Conservation (phyloP, 176 grass and related monocot species). For the Olyra latifolia region DNA sequence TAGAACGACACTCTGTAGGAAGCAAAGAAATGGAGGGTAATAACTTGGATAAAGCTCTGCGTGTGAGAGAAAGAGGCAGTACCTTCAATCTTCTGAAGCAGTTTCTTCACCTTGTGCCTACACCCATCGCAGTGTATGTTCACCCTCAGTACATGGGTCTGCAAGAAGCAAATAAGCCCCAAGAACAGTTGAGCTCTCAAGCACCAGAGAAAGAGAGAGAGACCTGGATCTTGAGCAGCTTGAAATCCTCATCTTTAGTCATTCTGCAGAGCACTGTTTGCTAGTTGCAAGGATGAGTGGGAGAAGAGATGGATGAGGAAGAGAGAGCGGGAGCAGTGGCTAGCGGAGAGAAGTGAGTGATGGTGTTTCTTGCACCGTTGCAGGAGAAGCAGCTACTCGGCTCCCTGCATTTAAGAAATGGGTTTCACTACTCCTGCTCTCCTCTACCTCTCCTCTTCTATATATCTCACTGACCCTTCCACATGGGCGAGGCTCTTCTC, state of each 20-base stretch:
- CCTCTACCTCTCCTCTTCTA: not conserved
- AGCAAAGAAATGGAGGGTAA: not conserved
- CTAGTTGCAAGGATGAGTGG: not conserved
- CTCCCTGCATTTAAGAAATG: constrained; percentile 47
- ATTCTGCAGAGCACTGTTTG: constrained; percentile 52
- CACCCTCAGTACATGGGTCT: constrained; percentile 91
- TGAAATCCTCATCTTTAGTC: constrained; percentile 94
- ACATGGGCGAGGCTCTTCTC: constrained; percentile 30
- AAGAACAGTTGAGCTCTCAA: constrained; percentile 40
- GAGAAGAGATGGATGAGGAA: not conserved
- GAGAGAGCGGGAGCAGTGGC: constrained; percentile 1
- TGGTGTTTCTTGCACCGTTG: constrained; percentile 57
- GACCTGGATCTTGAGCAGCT: constrained; percentile 99
- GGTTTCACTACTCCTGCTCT: not conserved
- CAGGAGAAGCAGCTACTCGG: constrained; percentile 30
- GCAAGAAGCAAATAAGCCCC: constrained; percentile 32
- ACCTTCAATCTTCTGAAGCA: constrained; percentile 98
- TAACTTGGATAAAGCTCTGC: not conserved
- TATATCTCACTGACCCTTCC: constrained; percentile 33
- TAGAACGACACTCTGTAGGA: constrained; percentile 9
- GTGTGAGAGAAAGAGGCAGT: not conserved
- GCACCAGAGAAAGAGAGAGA: not conserved
- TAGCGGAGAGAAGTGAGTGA: constrained; percentile 27
- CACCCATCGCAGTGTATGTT: constrained; percentile 99
- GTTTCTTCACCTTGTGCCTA: constrained; percentile 93